phyloP scores from a whole-genome alignment of 2,329 filamentous ascomycete species.

The Pseudogymnoascus verrucosus region DNA sequence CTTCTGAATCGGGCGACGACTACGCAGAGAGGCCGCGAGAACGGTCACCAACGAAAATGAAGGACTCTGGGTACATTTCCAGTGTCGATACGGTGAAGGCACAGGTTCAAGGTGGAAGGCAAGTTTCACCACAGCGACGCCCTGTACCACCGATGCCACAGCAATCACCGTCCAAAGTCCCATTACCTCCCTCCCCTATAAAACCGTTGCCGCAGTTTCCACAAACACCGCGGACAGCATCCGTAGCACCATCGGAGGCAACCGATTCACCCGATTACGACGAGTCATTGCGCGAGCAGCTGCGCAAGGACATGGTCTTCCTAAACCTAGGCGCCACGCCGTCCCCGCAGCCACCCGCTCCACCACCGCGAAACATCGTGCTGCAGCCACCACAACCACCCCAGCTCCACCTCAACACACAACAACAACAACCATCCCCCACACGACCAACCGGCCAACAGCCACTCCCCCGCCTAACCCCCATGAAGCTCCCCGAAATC shows the following conservation, averaged over 20 bases:
- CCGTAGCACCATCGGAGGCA: constrained; percentile 37
- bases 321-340: constrained; percentile 38
- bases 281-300: constrained; percentile 50
- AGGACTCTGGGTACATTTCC: constrained; percentile 30
- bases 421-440: constrained; percentile 17
- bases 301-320: constrained; percentile 54
- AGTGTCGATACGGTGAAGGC: constrained; percentile 47
- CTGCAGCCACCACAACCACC: constrained; percentile 20
- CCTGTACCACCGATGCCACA: constrained; percentile 32
- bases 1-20: constrained; percentile 40
- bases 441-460: constrained; percentile 27
- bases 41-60: constrained; percentile 44
- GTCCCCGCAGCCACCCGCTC: constrained; percentile 15
- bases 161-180: constrained; percentile 49
- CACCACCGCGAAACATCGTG: background rate
- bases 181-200: constrained; percentile 51
- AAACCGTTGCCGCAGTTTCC: constrained; percentile 34
- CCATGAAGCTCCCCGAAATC: constrained; percentile 30
- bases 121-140: constrained; percentile 53
- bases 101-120: constrained; percentile 37
- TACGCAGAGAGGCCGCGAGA: constrained; percentile 46
- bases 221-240: constrained; percentile 41
- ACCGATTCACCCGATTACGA: constrained; percentile 53
- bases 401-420: constrained; percentile 17
- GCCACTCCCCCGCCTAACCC: constrained; percentile 27